Percentiles rank a stretch among this genome's conserved stretches.
These are phyloP conservation scores for Macrolepiota fuliginosa DNA, from an alignment of 768 basidiomycete genomes.

Conservation along the genomic window DNA sequence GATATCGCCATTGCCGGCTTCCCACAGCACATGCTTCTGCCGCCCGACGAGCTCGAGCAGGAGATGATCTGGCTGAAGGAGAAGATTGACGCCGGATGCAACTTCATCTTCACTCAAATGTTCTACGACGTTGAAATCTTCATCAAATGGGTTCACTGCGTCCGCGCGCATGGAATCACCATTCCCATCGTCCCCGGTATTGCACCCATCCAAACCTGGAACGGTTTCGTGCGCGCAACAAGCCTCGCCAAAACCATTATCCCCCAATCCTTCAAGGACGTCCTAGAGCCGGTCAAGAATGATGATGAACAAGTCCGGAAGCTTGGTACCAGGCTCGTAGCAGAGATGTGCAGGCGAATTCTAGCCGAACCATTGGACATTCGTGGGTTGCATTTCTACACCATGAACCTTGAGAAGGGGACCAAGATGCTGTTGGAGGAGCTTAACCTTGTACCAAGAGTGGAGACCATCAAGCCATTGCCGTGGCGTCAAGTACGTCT, in stretches of 20 bases:
- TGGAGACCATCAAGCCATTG: constrained; percentile 91
- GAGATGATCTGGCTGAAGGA: constrained; percentile 88
- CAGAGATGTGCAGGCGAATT: constrained; percentile 90
- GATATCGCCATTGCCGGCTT: constrained; percentile 95
- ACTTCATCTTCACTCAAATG: constrained; percentile 98
- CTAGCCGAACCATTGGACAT: constrained; percentile 79
- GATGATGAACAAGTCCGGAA: constrained; percentile 92
- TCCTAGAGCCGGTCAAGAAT: constrained; percentile 82
- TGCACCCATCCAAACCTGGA: constrained; percentile 95
- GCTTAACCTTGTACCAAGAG: constrained; percentile 79
- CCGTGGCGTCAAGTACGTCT: constrained; percentile 89
- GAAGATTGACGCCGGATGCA: constrained; percentile 86
- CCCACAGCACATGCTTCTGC: constrained; percentile 76
- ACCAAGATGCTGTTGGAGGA: constrained; percentile 95
- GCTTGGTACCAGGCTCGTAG: constrained; percentile 92
- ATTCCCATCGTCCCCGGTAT: constrained; percentile 93
- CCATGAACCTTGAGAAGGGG: constrained; percentile 95
- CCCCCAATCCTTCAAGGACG: constrained; percentile 72
- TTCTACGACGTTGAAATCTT: constrained; percentile 95
- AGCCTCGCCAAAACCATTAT: constrained; percentile 76
- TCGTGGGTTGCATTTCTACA: constrained; percentile 92
- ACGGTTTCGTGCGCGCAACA: constrained; percentile 86
- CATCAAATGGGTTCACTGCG: constrained; percentile 83
- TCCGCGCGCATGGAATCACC: constrained; percentile 83
- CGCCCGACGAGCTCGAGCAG: constrained; percentile 67